Conservation (phyloP, 306 rosid genomes). For the Adenanthera pavonina region DNA sequence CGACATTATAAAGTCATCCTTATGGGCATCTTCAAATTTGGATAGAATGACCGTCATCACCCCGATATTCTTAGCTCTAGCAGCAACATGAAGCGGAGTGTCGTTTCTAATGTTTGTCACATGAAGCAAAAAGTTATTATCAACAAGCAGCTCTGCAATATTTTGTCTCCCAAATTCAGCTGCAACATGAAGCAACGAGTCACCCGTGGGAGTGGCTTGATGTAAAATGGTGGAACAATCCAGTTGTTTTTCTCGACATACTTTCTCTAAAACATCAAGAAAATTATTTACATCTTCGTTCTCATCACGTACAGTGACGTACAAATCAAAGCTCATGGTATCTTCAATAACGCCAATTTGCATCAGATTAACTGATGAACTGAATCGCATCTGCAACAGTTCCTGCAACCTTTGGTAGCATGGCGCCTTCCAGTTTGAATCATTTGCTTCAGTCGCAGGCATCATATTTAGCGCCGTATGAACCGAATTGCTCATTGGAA, state of each 20-base stretch:
- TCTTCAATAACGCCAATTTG: too few species aligned
- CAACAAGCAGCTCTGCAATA: too few species aligned
- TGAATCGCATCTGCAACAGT: neutral
- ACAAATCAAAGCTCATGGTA: neutral
- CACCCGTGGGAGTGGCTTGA: slow-evolving; percentile 1
- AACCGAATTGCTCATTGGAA: neutral
- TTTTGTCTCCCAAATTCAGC: neutral
- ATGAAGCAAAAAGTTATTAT: too few species aligned
- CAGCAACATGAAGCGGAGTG: slow-evolving; percentile 32
- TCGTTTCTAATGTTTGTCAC: neutral
- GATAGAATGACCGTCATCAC: neutral
- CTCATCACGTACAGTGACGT: neutral
- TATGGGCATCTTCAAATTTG: neutral
- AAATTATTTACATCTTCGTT: neutral
- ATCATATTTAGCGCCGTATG: too few species aligned
- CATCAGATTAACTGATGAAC: neutral
- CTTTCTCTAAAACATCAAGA: neutral
- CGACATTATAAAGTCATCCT: too few species aligned
- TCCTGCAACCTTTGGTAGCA: neutral
- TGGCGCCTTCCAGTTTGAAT: too few species aligned
- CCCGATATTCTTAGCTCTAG: neutral
- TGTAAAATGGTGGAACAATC: neutral
- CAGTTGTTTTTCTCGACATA: neutral
- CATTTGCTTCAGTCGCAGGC: neutral
- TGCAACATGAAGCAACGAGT: slow-evolving; percentile 35